Percentiles rank a stretch among this genome's conserved stretches.
Evolutionary conservation across 306 rosid species (phyloP).

Genomic region (Inga leiocalycina): DNA sequence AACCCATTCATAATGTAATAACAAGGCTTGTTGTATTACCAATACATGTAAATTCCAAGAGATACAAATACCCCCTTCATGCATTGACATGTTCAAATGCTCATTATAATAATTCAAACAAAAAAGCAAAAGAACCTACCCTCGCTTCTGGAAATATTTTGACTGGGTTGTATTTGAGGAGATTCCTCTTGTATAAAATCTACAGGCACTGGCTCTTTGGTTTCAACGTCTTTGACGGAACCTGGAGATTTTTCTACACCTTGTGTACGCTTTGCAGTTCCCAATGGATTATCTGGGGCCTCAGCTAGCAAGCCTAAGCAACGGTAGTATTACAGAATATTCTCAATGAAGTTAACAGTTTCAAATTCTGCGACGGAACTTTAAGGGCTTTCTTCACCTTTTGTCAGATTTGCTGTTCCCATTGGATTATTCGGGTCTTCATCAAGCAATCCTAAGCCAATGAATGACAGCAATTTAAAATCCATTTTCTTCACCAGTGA

Average conservation of each 20-base stretch:
- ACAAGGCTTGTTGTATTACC: neutral
- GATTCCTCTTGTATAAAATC: constrained; percentile 31
- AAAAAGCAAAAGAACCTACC: constrained; percentile 34
- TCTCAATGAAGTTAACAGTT: constrained; percentile 31
- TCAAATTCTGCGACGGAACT: constrained; percentile 25
- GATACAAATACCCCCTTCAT: neutral
- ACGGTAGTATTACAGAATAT: constrained; percentile 3
- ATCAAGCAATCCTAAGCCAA: constrained; percentile 35
- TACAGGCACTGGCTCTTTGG: constrained; percentile 35
- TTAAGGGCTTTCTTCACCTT: constrained; percentile 34
- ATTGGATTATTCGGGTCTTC: constrained; percentile 35
- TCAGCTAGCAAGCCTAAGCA: constrained; percentile 36
- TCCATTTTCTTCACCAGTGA: constrained; percentile 11
- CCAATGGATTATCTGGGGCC: constrained; percentile 33
- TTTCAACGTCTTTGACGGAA: constrained; percentile 30
- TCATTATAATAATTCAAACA: constrained; percentile 2
- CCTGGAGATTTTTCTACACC: constrained; percentile 31
- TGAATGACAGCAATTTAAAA: constrained; percentile 7
- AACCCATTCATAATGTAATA: too few relatives aligned
- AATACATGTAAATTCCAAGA: constrained; percentile 5
- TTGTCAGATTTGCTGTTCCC: constrained; percentile 34
- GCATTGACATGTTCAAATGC: constrained; percentile 4
- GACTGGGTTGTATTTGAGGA: constrained; percentile 34
- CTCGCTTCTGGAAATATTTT: constrained; percentile 31
- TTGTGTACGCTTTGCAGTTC: constrained; percentile 34